Percentiles rank a stretch among this genome's conserved stretches.
Conservation (phyloP, 1,284 basidiomycete species). For the Tetrapyrgos nigripes region DNA sequence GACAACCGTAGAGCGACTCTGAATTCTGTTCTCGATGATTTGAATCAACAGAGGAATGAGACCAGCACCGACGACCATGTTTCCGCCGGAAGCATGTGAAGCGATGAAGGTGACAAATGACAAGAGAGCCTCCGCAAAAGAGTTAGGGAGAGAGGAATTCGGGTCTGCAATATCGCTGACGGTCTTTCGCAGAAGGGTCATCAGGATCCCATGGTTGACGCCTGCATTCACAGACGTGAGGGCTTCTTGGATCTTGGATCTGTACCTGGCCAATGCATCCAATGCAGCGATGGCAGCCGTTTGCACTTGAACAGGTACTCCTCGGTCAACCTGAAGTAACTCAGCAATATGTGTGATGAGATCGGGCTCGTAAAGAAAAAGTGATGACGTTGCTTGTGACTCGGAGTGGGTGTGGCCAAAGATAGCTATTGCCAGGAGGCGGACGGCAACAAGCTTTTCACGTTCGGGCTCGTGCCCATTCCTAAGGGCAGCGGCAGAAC, state of each 20-base stretch:
- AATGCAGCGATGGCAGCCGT: conserved; percentile 88
- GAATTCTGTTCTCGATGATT: conserved; percentile 79
- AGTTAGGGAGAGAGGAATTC: conserved; percentile 73
- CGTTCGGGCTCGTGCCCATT: conserved; percentile 67
- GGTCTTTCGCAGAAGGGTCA: conserved; percentile 86
- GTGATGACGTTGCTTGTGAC: conserved; percentile 75
- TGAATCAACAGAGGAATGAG: conserved; percentile 90
- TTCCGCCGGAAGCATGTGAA: conserved; percentile 84
- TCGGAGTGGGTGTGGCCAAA: conserved; percentile 88
- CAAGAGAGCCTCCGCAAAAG: conserved; percentile 87
- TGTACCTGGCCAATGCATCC: conserved; percentile 89
- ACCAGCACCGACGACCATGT: conserved; percentile 97
- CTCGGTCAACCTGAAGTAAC: conserved; percentile 81
- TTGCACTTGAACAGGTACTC: conserved; percentile 74
- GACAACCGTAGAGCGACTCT: conserved; percentile 72
- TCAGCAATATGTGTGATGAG: conserved; percentile 89
- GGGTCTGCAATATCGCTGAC: conserved; percentile 73
- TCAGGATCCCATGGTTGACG: conserved; percentile 94
- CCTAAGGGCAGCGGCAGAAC: conserved; percentile 75
- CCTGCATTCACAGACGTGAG: conserved; percentile 92
- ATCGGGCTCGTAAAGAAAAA: conserved; percentile 96
- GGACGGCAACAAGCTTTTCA: conserved; percentile 82
- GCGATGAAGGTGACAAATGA: conserved; percentile 90
- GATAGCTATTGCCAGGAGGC: conserved; percentile 89
- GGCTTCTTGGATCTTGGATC: conserved; percentile 85